Conservation (phyloP, 1,284 basidiomycete species). For the Entoloma clypeatum region DNA sequence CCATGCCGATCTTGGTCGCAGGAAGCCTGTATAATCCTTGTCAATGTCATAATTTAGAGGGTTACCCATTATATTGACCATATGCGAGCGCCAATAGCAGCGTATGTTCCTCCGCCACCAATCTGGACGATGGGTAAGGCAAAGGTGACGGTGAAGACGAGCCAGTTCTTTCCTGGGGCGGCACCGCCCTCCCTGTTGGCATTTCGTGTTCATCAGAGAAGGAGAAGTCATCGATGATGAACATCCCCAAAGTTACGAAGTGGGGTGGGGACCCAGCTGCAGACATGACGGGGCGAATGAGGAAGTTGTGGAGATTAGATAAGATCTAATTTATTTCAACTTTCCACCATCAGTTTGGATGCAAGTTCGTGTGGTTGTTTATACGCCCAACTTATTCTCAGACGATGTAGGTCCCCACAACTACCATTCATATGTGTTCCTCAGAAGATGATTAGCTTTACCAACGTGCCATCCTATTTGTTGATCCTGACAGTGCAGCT, state of each 20-base stretch:
- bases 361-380: conserved; percentile 57
- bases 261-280: conserved; percentile 11
- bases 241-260: conserved; percentile 78
- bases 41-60: conserved; percentile 1
- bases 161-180: conserved; percentile 46
- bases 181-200: conserved; percentile 40
- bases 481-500: conserved; percentile 51
- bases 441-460: conserved; percentile 45
- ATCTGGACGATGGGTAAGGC: conserved; percentile 49
- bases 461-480: conserved; percentile 45
- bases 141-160: conserved; percentile 6
- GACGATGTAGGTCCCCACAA: conserved; percentile 46
- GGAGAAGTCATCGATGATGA: conserved; percentile 83
- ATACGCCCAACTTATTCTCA: conserved; percentile 43
- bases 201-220: conserved; percentile 55
- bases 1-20: conserved; percentile 65
- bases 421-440: conserved; percentile 6
- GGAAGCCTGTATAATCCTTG: conserved; percentile 48
- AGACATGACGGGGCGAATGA: conserved; percentile 17
- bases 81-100: conserved; percentile 74
- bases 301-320: conserved; percentile 11
- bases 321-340: conserved; percentile 3
- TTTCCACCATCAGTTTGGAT: conserved; percentile 28
- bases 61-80: conserved; percentile 48
- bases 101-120: conserved; percentile 87